phyloP scores from a whole-genome alignment of 108 stramenopile genomes.

The Skeletonema menzelii region DNA sequence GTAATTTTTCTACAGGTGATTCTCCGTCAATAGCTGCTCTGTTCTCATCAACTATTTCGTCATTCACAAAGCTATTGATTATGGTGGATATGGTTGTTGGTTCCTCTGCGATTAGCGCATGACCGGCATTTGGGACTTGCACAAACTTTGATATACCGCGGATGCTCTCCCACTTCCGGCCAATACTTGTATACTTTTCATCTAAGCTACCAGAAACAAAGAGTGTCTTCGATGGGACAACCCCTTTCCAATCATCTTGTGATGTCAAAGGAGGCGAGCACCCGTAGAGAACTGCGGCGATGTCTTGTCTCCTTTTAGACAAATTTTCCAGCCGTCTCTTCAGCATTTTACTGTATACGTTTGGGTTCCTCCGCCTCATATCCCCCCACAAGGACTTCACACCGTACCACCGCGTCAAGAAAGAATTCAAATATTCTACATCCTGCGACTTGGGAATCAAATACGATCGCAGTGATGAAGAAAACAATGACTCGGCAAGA shows the following conservation, averaged over 20 bases:
- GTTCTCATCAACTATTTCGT: conserved; percentile 8
- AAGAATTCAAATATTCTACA: conserved; percentile 25
- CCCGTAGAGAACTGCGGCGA: conserved; percentile 60
- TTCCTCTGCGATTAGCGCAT: conserved; percentile 75
- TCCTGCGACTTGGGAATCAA: conserved; percentile 17
- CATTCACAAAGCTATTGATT: conserved; percentile 40
- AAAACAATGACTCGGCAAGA: conserved; percentile 22
- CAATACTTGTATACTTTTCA: conserved; percentile 67
- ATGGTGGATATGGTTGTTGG: conserved; percentile 48
- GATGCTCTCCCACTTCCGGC: conserved; percentile 39
- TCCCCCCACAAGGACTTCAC: conserved; percentile 62
- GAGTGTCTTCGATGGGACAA: conserved; percentile 49
- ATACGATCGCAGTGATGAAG: conserved; percentile 34
- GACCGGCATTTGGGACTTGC: conserved; percentile 57
- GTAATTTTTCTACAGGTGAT: background rate
- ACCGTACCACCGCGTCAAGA: conserved; percentile 67
- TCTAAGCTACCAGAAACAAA: conserved; percentile 72
- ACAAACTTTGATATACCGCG: conserved; percentile 33
- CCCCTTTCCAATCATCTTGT: conserved; percentile 53
- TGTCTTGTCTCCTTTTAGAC: conserved; percentile 42
- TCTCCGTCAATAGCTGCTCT: background rate
- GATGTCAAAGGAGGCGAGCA: conserved; percentile 59
- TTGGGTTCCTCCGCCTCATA: conserved; percentile 27
- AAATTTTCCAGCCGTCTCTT: conserved; percentile 39
- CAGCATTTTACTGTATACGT: conserved; percentile 38